Base-by-base conservation (phyloP, 1,139 yeast species). In the Blastobotrys petasosporus region DNA sequence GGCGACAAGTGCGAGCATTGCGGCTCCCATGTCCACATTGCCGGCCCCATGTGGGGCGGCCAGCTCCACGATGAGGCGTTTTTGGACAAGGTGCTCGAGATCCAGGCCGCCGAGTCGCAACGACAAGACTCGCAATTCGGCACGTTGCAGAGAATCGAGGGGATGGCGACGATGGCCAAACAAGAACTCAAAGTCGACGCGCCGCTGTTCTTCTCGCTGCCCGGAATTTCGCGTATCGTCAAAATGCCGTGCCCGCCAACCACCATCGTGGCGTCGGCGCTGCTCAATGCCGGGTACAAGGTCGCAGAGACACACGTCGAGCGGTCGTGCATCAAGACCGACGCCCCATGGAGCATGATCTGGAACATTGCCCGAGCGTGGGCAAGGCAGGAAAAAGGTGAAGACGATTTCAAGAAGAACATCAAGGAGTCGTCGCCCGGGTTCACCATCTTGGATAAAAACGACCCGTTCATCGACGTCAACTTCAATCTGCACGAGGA, bases 1-100 rank as follows among this genome's bases (percentile, higher is more conserved):
- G 44, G 46, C 13, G 64, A 73, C 4, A 63, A 70, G 41, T 94
- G 98, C 67, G 61, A 71, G 37, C 81, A 73, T 64, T 92, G 98
- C 67, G 83, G 78, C 1, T 74, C 74, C 47, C 72, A 76, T 4
- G 77, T 77, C 61, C 94, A 85, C 60, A 64, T 92, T 37, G 92
- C 94, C 2, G 99, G 99, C 1, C 99, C 99, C 47, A 86, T 92
- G 96, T 92, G 95, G 84, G 86, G 79, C 9, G 96, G 94, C 0
- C 70, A 74, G 2, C 67, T 92, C 45, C 97, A 90, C 60, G 75
- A 82, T 60, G 63, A 65, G 32, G 77, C 74, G 15, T 92, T 88
- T 57, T 71, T 92, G 39, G 73, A 78, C 32, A 75, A 72, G 54
- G 74, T 90, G 41, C 69, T 86, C 46, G 70, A 74, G 16, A 68